phyloP scores from a whole-genome alignment of 2,329 filamentous ascomycete genomes.

The Trichoderma citrinoviride region DNA sequence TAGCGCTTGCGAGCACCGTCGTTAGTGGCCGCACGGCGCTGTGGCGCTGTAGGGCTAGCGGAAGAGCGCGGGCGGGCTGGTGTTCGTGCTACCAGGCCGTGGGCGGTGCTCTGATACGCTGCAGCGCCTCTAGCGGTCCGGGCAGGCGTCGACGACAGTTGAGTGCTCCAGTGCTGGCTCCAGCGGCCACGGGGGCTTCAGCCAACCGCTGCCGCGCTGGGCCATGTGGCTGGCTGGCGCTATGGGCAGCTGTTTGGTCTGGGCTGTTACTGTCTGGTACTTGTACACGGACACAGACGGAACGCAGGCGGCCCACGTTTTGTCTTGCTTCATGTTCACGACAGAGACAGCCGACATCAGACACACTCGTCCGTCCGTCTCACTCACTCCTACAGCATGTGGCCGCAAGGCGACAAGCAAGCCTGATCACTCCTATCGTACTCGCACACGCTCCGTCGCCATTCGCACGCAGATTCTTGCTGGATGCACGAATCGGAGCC shows the following conservation, averaged over 20 bases:
- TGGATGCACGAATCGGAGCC: neutral
- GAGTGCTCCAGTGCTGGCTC: slow-evolving; percentile 9
- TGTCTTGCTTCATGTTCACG: slow-evolving; percentile 9
- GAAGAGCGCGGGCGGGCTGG: neutral
- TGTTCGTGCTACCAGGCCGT: neutral
- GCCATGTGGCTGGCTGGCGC: slow-evolving; percentile 7
- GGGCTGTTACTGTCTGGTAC: neutral
- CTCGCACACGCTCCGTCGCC: neutral
- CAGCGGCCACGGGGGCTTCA: slow-evolving; percentile 12
- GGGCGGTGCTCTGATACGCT: neutral
- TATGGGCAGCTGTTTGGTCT: slow-evolving; percentile 1
- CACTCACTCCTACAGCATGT: slow-evolving; percentile 7
- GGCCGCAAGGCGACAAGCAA: neutral
- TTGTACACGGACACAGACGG: neutral
- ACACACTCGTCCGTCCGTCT: neutral
- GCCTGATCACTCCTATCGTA: neutral
- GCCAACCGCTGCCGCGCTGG: slow-evolving; percentile 9
- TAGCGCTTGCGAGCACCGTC: neutral
- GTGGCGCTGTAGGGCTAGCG: slow-evolving; percentile 9
- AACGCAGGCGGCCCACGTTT: neutral
- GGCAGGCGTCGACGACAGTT: slow-evolving; percentile 11
- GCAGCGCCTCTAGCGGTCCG: slow-evolving; percentile 6
- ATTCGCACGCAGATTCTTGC: neutral
- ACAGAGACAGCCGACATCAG: neutral
- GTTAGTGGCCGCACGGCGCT: neutral